Percentiles rank a stretch among this genome's conserved stretches.
These are phyloP conservation scores for Lithospermum erythrorhizon DNA, from an alignment of 257 asterid species.

Conservation along the genomic window DNA sequence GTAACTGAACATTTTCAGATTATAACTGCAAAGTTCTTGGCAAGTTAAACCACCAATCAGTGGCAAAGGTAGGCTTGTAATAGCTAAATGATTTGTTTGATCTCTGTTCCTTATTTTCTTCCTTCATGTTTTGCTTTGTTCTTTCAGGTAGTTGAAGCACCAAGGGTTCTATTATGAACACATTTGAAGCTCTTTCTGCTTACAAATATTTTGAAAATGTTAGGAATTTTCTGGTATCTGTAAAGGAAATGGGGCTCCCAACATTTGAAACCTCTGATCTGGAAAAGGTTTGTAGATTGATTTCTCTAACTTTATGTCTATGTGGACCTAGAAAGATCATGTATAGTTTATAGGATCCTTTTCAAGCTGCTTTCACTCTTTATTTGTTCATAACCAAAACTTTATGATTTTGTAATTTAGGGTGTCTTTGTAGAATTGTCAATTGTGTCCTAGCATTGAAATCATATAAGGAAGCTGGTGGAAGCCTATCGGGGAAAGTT, in stretches of 20 bases:
- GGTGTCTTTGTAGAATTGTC: slow-evolving; percentile 77
- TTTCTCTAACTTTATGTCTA: neutral
- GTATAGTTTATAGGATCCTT: no score
- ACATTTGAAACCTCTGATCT: slow-evolving; percentile 83
- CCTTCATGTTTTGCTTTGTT: slow-evolving; percentile 8
- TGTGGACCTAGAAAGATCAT: no score
- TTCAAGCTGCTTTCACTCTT: no score
- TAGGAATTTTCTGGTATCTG: slow-evolving; percentile 66
- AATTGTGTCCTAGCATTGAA: slow-evolving; percentile 67
- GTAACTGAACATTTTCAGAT: slow-evolving; percentile 93
- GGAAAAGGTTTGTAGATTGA: slow-evolving; percentile 44
- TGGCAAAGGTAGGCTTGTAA: slow-evolving; percentile 49
- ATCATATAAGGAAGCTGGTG: slow-evolving; percentile 73
- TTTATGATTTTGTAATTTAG: slow-evolving; percentile 19
- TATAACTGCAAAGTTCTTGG: slow-evolving; percentile 78
- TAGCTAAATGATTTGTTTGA: neutral
- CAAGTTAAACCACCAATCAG: slow-evolving; percentile 67
- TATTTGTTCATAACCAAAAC: neutral
- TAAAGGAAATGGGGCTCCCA: slow-evolving; percentile 72
- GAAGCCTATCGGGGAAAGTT: slow-evolving; percentile 48
- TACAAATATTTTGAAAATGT: slow-evolving; percentile 79
- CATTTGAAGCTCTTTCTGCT: slow-evolving; percentile 67
- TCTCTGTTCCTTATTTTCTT: slow-evolving; percentile 7
- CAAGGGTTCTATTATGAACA: slow-evolving; percentile 35
- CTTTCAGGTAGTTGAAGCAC: slow-evolving; percentile 65